phyloP scores from a whole-genome alignment of 192 early-diverging fungal species.

The Neocallimastix lanati region DNA sequence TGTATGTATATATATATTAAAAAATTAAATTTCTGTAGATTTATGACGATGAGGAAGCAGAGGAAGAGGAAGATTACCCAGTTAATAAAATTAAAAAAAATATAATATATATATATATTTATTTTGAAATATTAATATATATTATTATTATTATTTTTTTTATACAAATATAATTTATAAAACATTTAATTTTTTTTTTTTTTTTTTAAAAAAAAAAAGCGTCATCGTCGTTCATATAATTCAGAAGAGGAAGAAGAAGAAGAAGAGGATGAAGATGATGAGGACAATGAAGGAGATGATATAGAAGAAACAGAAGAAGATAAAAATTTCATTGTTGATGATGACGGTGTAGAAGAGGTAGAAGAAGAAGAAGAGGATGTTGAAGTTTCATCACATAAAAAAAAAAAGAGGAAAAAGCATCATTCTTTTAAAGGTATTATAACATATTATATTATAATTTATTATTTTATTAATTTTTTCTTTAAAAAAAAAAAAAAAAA shows the following conservation, averaged over 20 bases:
- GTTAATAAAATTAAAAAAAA: background rate
- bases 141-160: no score
- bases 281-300: constrained; percentile 2
- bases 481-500: no score
- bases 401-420: constrained; percentile 36
- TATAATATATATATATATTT: no score
- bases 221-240: background rate
- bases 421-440: constrained; percentile 10
- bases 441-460: no score
- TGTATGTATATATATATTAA: no score
- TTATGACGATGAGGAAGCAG: background rate
- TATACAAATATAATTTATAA: no score
- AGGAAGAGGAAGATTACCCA: background rate
- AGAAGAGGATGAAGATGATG: constrained; percentile 3
- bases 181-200: no score
- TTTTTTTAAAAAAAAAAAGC: no score
- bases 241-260: constrained; percentile 7
- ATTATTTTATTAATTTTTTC: no score
- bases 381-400: background rate
- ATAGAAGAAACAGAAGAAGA: constrained; percentile 28
- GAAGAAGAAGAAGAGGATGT: constrained; percentile 19
- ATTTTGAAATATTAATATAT: no score
- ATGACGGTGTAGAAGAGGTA: constrained; percentile 25
- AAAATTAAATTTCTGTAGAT: no score
- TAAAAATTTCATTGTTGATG: constrained; percentile 30